Evolutionary conservation across 192 early-diverging fungal genomes (phyloP).

Genomic region (Rhizophagus clarus): DNA sequence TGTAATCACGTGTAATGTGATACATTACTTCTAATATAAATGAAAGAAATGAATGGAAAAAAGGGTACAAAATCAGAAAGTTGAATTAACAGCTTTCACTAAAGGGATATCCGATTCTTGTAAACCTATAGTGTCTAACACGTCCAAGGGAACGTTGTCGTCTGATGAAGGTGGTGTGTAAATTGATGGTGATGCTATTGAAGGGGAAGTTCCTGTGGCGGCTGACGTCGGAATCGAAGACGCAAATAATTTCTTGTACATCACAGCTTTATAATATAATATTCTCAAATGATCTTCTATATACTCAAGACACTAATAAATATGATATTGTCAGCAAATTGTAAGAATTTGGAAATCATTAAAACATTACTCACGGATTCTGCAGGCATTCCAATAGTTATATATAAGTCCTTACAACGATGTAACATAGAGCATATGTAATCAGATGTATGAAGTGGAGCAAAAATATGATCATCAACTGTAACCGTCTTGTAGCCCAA

Average conservation of each 20-base stretch:
- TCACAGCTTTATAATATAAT: conserved; percentile 35
- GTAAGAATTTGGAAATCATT: neutral
- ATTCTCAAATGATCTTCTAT: conserved; percentile 52
- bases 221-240: neutral
- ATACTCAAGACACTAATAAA: conserved; percentile 45
- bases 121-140: neutral
- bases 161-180: conserved; percentile 35
- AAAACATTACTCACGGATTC: conserved; percentile 43
- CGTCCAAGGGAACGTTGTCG: conserved; percentile 26
- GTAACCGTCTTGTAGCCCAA: conserved; percentile 23
- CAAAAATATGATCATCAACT: conserved; percentile 27
- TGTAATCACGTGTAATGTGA: too few species aligned
- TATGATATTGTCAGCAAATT: neutral
- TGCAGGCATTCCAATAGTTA: conserved; percentile 38
- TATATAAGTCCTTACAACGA: conserved; percentile 29
- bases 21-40: too few species aligned
- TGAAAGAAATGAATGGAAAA: conserved; percentile 28
- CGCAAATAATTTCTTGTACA: conserved; percentile 17
- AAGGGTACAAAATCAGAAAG: conserved; percentile 20
- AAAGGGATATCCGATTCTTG: neutral
- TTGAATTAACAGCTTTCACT: conserved; percentile 5
- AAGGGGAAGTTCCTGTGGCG: neutral
- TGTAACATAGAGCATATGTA: conserved; percentile 33
- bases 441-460: conserved; percentile 34
- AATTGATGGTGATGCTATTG: conserved; percentile 18